Evolutionary conservation across 805 yeast genomes (phyloP).

Genomic region (Yarrowia sp.): DNA sequence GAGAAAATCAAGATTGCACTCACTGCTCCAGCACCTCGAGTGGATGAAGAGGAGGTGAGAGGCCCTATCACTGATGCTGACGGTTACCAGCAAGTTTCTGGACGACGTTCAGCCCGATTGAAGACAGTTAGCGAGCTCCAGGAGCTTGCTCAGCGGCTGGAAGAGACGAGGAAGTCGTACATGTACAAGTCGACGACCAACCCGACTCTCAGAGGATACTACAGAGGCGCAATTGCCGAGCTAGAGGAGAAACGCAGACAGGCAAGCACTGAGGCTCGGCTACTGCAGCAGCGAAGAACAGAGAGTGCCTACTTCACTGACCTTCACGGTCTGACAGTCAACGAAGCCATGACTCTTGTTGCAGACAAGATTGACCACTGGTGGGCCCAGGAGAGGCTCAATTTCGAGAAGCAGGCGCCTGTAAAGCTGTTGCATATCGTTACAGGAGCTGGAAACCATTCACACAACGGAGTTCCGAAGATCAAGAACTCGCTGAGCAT

Average conservation of each 20-base stretch:
- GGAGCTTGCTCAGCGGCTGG: not conserved
- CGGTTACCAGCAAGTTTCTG: not conserved
- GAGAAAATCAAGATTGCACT: not conserved
- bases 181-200: not conserved
- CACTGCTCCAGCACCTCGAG: slow-evolving; percentile 7
- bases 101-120: not conserved
- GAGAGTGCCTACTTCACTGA: slow-evolving; percentile 2
- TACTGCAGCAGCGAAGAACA: not conserved
- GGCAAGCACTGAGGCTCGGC: slow-evolving; percentile 1
- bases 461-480: slow-evolving; percentile 28
- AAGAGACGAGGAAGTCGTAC: slow-evolving; percentile 8
- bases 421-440: slow-evolving; percentile 14
- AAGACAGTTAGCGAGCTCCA: slow-evolving; percentile 9
- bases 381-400: not conserved
- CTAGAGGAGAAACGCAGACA: slow-evolving; percentile 12
- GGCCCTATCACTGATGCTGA: slow-evolving; percentile 5
- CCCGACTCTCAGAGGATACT: slow-evolving; percentile 6
- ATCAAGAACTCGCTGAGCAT: slow-evolving; percentile 29
- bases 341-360: slow-evolving; percentile 1
- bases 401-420: not conserved
- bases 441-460: slow-evolving; percentile 32
- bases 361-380: not conserved
- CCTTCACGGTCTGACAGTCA: slow-evolving; percentile 13
- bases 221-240: slow-evolving; percentile 8
- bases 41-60: not conserved